Evolutionary conservation across 106 monocot species (phyloP), one percentile per base, ranked within the genome.

Genomic region (Phalaenopsis aphrodite): DNA sequence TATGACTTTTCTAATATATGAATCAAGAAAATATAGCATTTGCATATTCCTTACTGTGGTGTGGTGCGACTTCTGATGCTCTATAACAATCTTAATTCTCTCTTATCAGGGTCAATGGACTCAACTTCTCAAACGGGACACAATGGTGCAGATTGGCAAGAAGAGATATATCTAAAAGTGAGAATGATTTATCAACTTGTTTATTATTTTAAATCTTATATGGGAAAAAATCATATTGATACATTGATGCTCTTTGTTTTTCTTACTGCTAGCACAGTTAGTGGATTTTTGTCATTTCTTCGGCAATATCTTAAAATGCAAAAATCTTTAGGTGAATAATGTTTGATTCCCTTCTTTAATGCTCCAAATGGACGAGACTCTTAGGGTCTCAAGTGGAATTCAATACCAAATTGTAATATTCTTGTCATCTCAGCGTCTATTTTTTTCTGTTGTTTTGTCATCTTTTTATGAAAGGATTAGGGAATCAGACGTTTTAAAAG

Each of bases 81-180:
- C 74, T 74, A 18, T 74, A 42, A 74, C 9, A 43, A 74, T 3
- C n/a, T 0, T 43, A 43, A 75, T 68, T n/a, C 46, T 75, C 9
- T 82, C 78, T 72, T 15, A 82, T 46, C 89, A 94, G 94, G 90
- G 72, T 92, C 92, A 82, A 78, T 90, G 79, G 92, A 94, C 68
- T 92, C 94, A 36, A 90, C 92, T 79, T 82, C 87, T 82, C 92
- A 89, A 56, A 86, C 88, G n/a, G 88, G 86, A 55, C 77, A 91
- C 43, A 41, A 75, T 55, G 84, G 89, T 42, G 78, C 5, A 45
- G 94, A 94, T 84, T 90, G 79, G 83, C 89, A 88, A 82, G 97
- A 97, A 81, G 94, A 92, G 80, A 56, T 74, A n/a, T 93, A 85
- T 80, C 91, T 88, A 78, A 95, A 88, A 89, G 95, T 91, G 18